Percentiles rank a stretch among this genome's conserved stretches.
Evolutionary conservation across 2,329 filamentous ascomycete species (phyloP).

Genomic region (Ceratocystis diversiconidia): DNA sequence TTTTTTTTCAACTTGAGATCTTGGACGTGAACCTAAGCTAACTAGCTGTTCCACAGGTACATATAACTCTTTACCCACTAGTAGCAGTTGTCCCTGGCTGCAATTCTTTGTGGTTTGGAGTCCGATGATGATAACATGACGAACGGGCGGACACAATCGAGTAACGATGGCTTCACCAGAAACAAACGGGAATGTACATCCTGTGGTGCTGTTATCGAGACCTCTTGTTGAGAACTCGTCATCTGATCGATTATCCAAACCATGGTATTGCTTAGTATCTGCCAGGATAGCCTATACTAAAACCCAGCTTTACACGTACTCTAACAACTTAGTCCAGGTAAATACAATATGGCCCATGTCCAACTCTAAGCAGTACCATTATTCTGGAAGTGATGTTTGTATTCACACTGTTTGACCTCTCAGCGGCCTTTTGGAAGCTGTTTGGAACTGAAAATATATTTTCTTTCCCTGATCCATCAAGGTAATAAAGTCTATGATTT

Average conservation of each 20-base stretch:
- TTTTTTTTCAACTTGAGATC: slow-evolving; percentile 27
- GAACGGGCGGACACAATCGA: slow-evolving; percentile 55
- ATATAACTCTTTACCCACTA: slow-evolving; percentile 7
- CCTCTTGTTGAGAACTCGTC: slow-evolving; percentile 54
- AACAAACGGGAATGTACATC: slow-evolving; percentile 49
- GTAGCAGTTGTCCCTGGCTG: not conserved
- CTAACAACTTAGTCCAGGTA: slow-evolving; percentile 28
- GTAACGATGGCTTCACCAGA: slow-evolving; percentile 34
- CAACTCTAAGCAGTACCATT: slow-evolving; percentile 4
- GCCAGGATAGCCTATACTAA: slow-evolving; percentile 18
- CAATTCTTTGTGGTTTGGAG: slow-evolving; percentile 19
- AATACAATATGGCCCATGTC: slow-evolving; percentile 21
- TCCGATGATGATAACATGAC: slow-evolving; percentile 49
- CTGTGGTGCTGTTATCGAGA: slow-evolving; percentile 37
- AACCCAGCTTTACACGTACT: not conserved
- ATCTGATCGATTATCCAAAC: slow-evolving; percentile 38
- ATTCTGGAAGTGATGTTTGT: slow-evolving; percentile 27
- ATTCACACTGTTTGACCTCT: slow-evolving; percentile 48
- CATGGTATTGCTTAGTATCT: slow-evolving; percentile 20
- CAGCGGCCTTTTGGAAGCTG: slow-evolving; percentile 25
- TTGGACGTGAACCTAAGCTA: slow-evolving; percentile 19
- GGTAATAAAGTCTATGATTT: not conserved
- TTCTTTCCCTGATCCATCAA: slow-evolving; percentile 18
- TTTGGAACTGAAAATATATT: slow-evolving; percentile 37
- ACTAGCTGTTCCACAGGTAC: slow-evolving; percentile 17